These are phyloP conservation scores for Stemphylium beticola DNA, from an alignment of 2,329 filamentous ascomycete genomes.

Conservation along the genomic window DNA sequence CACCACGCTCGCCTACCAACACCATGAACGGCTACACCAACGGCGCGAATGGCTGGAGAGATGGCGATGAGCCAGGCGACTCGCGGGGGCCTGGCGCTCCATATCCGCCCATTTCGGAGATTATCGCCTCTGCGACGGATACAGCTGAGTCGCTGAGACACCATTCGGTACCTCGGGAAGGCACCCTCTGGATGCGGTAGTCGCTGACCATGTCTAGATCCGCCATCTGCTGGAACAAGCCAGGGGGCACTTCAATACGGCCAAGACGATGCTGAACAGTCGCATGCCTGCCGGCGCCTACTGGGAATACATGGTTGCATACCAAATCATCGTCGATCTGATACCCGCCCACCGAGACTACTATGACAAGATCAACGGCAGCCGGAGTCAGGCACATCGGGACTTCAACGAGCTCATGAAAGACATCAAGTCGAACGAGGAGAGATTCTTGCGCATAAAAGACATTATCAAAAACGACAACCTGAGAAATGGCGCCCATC, in stretches of 20 bases:
- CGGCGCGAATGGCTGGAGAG: conserved; percentile 34
- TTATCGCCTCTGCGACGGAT: conserved; percentile 49
- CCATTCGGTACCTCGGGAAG: conserved; percentile 32
- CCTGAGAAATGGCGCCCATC: conserved; percentile 60
- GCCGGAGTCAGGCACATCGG: conserved; percentile 57
- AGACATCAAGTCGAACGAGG: conserved; percentile 46
- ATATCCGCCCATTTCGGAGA: conserved; percentile 52
- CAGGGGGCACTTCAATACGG: conserved; percentile 52
- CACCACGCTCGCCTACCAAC: conserved; percentile 22
- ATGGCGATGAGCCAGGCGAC: conserved; percentile 31
- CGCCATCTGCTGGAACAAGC: conserved; percentile 51
- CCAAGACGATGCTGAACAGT: conserved; percentile 58
- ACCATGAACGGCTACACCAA: conserved; percentile 43
- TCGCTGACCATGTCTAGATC: conserved; percentile 43
- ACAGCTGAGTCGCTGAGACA: conserved; percentile 40
- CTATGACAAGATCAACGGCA: conserved; percentile 63
- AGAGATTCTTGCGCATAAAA: conserved; percentile 56
- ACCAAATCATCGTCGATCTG: conserved; percentile 75
- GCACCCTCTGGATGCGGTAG: background rate
- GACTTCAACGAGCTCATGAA: conserved; percentile 50
- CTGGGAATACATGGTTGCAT: conserved; percentile 82
- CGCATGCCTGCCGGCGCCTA: conserved; percentile 72
- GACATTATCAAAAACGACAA: conserved; percentile 53
- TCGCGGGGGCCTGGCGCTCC: conserved; percentile 29
- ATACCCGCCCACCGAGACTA: conserved; percentile 81